These are phyloP conservation scores for Colletotrichum gloeosporioides DNA, from an alignment of 2,329 filamentous ascomycete genomes.

Conservation along the genomic window DNA sequence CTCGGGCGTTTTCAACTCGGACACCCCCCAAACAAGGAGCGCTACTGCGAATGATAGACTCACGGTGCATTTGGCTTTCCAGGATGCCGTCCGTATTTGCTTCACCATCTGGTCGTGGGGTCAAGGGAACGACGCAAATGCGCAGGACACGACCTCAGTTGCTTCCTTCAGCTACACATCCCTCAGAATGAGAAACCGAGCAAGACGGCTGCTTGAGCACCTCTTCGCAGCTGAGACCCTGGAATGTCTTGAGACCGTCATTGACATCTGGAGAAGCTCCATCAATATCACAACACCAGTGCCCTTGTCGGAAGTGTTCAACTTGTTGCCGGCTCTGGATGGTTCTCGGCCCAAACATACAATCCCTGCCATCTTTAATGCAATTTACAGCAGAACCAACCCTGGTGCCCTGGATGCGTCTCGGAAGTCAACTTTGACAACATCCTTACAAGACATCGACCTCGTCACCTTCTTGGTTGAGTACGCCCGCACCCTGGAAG, in stretches of 20 bases:
- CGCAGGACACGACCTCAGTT: conserved; percentile 69
- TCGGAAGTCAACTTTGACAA: conserved; percentile 87
- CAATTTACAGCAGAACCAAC: conserved; percentile 93
- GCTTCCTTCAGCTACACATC: conserved; percentile 93
- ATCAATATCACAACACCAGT: conserved; percentile 49
- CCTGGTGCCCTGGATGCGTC: conserved; percentile 78
- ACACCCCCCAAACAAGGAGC: conserved; percentile 77
- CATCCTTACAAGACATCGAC: conserved; percentile 82
- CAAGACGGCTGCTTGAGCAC: conserved; percentile 87
- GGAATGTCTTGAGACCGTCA: conserved; percentile 90
- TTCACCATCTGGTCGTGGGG: conserved; percentile 97
- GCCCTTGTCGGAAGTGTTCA: conserved; percentile 73
- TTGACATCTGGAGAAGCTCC: conserved; percentile 77
- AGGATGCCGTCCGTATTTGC: conserved; percentile 91
- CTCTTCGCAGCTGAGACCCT: conserved; percentile 90
- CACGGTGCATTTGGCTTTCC: conserved; percentile 94
- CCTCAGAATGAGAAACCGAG: conserved; percentile 86
- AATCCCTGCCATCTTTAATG: conserved; percentile 93
- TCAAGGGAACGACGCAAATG: conserved; percentile 61
- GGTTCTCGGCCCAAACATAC: conserved; percentile 90
- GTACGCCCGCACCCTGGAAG: conserved; percentile 88
- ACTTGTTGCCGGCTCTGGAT: conserved; percentile 87
- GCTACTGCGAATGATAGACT: conserved; percentile 91
- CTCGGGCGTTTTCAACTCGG: conserved; percentile 85
- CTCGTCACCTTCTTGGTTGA: conserved; percentile 88